phyloP scores from a whole-genome alignment of 768 basidiomycete species.

The Rhizopogon vesiculosus region DNA sequence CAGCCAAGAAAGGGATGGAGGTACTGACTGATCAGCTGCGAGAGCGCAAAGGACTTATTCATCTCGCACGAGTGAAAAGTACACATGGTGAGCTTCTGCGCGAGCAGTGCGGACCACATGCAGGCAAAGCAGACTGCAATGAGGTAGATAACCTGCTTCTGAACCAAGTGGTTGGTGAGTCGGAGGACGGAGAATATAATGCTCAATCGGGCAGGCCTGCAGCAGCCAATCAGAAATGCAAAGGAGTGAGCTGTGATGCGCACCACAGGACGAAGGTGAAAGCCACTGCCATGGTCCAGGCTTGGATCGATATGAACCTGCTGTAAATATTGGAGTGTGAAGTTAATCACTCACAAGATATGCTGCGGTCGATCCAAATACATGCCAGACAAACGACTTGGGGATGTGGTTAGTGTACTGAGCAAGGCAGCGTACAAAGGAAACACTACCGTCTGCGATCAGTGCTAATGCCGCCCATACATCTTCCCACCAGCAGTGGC shows the following conservation, averaged over 20 bases:
- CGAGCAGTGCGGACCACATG: conserved; percentile 20
- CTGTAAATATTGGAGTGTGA: neutral
- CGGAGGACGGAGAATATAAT: conserved; percentile 19
- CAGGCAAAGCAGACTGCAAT: conserved; percentile 11
- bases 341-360: conserved; percentile 4
- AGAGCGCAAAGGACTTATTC: conserved; percentile 5
- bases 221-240: neutral
- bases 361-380: conserved; percentile 1
- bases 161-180: conserved; percentile 5
- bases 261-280: conserved; percentile 19
- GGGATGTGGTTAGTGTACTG: neutral
- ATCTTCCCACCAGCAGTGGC: conserved; percentile 27
- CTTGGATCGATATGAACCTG: neutral
- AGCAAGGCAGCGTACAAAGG: neutral
- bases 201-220: conserved; percentile 20
- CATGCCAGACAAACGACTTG: conserved; percentile 6
- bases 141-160: conserved; percentile 2
- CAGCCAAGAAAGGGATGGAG: neutral
- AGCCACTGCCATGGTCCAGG: conserved; percentile 11
- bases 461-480: conserved; percentile 19
- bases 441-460: conserved; percentile 6
- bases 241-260: neutral
- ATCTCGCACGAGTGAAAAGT: neutral
- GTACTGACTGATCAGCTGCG: conserved; percentile 17
- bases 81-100: conserved; percentile 13